Conservation (phyloP, 1,139 yeast species). For the Hyphopichia pseudoburtonii region DNA sequence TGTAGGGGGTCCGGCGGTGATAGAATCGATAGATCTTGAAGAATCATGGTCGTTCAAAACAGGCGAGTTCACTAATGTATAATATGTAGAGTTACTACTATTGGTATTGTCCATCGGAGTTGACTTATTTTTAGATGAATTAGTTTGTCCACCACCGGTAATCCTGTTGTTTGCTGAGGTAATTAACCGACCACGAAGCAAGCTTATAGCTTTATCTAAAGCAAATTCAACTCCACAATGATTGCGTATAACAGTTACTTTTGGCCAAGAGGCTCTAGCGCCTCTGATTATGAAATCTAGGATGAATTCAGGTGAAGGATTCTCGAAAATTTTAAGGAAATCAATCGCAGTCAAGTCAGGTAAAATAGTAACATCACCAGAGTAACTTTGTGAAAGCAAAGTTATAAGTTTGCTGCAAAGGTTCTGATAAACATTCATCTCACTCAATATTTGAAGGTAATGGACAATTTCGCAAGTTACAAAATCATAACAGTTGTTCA, state of each 20-base stretch:
- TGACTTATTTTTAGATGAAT: constrained; percentile 9
- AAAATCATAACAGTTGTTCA: constrained; percentile 60
- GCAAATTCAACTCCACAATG: constrained; percentile 91
- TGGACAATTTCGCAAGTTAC: constrained; percentile 74
- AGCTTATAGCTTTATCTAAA: constrained; percentile 72
- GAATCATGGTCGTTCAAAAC: constrained; percentile 12
- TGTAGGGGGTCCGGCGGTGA: neutral
- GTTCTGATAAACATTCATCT: constrained; percentile 74
- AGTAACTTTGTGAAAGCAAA: constrained; percentile 78
- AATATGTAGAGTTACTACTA: constrained; percentile 6
- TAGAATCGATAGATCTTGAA: neutral
- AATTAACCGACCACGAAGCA: constrained; percentile 65
- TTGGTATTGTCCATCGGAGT: constrained; percentile 4
- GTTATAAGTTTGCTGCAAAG: constrained; percentile 71
- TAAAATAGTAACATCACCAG: constrained; percentile 90
- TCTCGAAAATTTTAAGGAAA: constrained; percentile 61
- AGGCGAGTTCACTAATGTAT: constrained; percentile 27
- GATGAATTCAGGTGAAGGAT: constrained; percentile 78
- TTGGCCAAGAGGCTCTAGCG: constrained; percentile 93
- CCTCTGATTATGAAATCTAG: constrained; percentile 76
- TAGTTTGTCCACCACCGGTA: constrained; percentile 2
- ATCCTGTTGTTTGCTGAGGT: constrained; percentile 28
- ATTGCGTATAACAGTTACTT: constrained; percentile 75
- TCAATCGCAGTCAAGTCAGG: constrained; percentile 69
- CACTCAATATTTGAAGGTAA: constrained; percentile 67